Conservation (phyloP, 139 green algal species). For the Chloropicon primus region DNA sequence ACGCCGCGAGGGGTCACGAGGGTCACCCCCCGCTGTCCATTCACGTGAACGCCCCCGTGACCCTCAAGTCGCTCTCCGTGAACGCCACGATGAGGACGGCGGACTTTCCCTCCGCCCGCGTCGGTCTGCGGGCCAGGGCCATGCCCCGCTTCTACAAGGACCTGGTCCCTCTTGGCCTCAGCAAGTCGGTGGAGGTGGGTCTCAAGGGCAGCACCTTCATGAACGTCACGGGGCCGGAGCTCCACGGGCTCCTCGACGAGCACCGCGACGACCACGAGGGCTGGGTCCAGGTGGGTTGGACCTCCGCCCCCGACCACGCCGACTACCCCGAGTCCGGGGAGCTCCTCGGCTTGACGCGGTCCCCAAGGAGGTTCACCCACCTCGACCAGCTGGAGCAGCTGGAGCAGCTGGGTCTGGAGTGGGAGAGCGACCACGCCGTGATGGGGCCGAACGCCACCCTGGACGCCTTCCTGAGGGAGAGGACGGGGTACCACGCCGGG, state of each 20-base stretch:
- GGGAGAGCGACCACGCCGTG: neutral
- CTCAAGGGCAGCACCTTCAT: neutral
- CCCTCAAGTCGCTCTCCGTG: neutral
- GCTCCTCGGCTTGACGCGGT: neutral
- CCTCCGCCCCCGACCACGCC: neutral
- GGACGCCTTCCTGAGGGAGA: neutral
- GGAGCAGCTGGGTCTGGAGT: neutral
- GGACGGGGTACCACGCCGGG: neutral
- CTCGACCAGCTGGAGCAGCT: neutral
- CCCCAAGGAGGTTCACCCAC: neutral
- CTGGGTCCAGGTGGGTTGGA: neutral
- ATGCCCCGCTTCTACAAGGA: neutral
- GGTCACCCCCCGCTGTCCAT: no score
- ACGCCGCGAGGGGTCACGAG: no score
- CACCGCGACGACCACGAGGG: neutral
- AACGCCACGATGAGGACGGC: neutral
- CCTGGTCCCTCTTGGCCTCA: neutral
- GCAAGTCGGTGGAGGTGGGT: neutral
- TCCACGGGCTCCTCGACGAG: neutral
- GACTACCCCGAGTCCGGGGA: neutral
- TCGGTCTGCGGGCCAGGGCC: neutral
- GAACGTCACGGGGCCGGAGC: neutral
- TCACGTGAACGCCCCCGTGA: neutral
- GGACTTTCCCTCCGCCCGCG: neutral
- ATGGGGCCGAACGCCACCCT: no score